Base-by-base conservation (phyloP, 2,329 filamentous ascomycete species). In the Sporothrix globosa region DNA sequence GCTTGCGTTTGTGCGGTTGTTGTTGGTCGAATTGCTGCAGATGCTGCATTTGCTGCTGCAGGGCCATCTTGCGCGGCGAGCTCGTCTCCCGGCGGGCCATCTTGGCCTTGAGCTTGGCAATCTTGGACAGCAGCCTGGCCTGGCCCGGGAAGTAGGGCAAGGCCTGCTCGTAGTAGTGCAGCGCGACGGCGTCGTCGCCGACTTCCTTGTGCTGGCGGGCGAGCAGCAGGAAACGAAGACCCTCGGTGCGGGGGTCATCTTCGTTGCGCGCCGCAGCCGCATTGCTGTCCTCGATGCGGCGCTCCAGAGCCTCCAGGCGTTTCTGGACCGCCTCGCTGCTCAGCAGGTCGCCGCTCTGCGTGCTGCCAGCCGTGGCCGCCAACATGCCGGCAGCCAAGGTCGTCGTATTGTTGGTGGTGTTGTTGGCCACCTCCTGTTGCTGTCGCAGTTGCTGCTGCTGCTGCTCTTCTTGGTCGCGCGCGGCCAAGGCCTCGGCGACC, bases 181-280 rank as follows among this genome's bases (percentile, higher is more conserved):
- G 81, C 0, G 94, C 93, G 46, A 88, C 91, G 3, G 83, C 83
- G 67, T 96, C 89, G 74, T 97, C 92, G 1, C 93, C 93, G 4
- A 88, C 86, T 68, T 93, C 92, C 77, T 94, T 93, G 77, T 96
- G 92, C 78, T 97, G 93, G 74, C 96, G 92, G 0, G 93, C 95
- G 85, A 96, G 93, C n/a, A 97, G 84, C 46, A 98, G 81, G 75
- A 91, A 93, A 13, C 93, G 91, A 39, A 98, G 80, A 0, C 95
- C 96, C 73, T 97, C 92, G 0, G 92, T 90, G 68, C 91, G 88
- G 34, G 86, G 83, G 75, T 96, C 92, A 50, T 94, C 92, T 19
- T 58, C 66, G 52, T 27, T n/a, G 30, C n/a, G 19, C 21, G 63
- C 14, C 52, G 41, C 41, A 13, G 13, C 65, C 44, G 30, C 70